Percentiles rank a stretch among this genome's conserved stretches.
Conservation (phyloP, 2,329 filamentous ascomycete species). For the Cyclaneusma minus region DNA sequence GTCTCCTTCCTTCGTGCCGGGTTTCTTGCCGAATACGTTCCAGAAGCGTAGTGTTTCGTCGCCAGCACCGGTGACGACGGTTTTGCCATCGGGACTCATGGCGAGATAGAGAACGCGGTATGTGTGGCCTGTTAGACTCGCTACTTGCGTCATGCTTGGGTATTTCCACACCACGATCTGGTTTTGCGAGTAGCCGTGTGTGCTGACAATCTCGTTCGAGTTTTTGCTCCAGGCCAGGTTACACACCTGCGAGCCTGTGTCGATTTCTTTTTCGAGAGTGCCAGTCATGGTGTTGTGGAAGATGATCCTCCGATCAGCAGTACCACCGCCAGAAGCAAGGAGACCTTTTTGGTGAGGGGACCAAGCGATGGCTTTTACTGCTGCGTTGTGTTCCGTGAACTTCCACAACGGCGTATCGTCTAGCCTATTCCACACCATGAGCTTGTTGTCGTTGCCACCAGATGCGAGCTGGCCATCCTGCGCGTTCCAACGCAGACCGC, state of each 20-base stretch:
- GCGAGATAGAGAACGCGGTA: constrained; percentile 92
- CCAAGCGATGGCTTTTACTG: constrained; percentile 96
- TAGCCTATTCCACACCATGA: constrained; percentile 97
- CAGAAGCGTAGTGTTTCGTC: constrained; percentile 95
- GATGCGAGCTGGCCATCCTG: constrained; percentile 91
- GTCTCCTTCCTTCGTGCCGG: constrained; percentile 54
- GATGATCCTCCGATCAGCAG: constrained; percentile 88
- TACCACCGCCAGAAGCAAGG: constrained; percentile 90
- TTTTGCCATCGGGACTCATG: constrained; percentile 91
- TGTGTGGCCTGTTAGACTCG: constrained; percentile 87
- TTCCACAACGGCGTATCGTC: constrained; percentile 87
- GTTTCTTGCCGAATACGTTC: constrained; percentile 83
- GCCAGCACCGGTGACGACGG: constrained; percentile 88
- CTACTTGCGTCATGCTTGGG: constrained; percentile 93
- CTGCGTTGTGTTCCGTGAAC: constrained; percentile 87
- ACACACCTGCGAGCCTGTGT: constrained; percentile 97
- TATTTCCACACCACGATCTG: constrained; percentile 99
- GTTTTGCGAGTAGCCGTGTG: constrained; percentile 94
- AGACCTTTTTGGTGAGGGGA: constrained; percentile 90
- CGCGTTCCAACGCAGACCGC: constrained; percentile 91
- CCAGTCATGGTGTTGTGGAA: constrained; percentile 95
- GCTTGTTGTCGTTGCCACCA: constrained; percentile 95
- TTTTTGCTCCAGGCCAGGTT: constrained; percentile 96
- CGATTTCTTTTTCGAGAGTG: constrained; percentile 67
- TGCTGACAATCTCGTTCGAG: constrained; percentile 93